Base-by-base conservation (phyloP, 441 rosid genomes). In the Pelargonium fulgidum region DNA sequence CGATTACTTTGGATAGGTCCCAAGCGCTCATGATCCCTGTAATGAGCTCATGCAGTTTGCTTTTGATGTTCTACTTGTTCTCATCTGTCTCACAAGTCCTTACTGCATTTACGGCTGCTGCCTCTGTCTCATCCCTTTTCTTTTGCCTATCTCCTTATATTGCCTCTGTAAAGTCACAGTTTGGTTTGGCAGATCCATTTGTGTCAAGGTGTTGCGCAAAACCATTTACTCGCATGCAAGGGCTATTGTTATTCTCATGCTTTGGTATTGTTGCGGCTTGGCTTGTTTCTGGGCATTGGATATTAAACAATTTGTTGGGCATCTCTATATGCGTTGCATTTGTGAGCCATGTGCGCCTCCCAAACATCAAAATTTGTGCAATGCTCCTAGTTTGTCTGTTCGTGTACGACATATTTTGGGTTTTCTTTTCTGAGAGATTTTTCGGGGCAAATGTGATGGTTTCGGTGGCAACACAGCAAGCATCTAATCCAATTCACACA, bases 381-480 rank as follows among this genome's bases (percentile, higher is more conserved):
- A 86, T 89, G 83, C 95, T 93, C n/a, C 90, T 93, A 1, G 82
- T 76, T 44, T 91, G 97, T 72, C 82, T 93, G 76, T 93, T 93
- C 68, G 89, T 91, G 17, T 91, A 94, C 71, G 99, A 94, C 80
- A 91, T 93, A 64, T 93, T 93, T 80, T 93, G 99, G 99, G 99
- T 93, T 71, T 93, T 93, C 87, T 93, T 85, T 85, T 91, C 99
- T 13, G 96, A 93, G 85, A 91, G 92, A 74, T 86, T 89, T 80
- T 93, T 93, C 77, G 99, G 99, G 73, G 96, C 94, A 69, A 93
- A 91, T 67, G 99, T 93, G 71, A 93, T 93, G 99, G 97, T 93
- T 16, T 84, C 97, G 0, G 99, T 93, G 63, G 99, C 97, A 68
- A 93, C 96, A 36, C 95, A 91, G 68, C 93, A 89, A 77, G 99